Base-by-base conservation (phyloP, 2,329 filamentous ascomycete genomes). In the Nothophoma quercina region DNA sequence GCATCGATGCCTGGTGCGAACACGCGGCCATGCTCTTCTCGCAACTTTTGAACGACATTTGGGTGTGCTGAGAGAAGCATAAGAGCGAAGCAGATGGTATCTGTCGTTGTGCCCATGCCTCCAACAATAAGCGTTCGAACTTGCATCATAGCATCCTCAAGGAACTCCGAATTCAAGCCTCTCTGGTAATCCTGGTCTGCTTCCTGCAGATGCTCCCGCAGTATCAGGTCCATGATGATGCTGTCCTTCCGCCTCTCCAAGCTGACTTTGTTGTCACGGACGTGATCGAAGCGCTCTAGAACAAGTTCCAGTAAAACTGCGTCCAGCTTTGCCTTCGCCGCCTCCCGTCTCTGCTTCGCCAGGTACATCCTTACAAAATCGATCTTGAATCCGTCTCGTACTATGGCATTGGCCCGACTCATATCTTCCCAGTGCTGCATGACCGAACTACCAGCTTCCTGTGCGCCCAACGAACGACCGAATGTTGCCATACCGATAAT, bases 21-120 rank as follows among this genome's bases (percentile, higher is more conserved):
- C n/a, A 85, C 72, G 2, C 70, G 68, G 58, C 83, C 78, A 58
- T 83, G 81, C 63, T 87, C 84, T 18, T 73, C 65, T 19, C 75
- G 68, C 23, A 81, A 45, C 28, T 59, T 69, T 21, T 40, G 38
- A 10, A 72, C 53, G 10, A 68, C 48, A 3, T 65, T 62, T 10
- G 70, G 70, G 22, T 70, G 55, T 4, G 47, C 42, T 19, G 66
- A 70, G 10, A 74, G 60, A 15, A 69, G 46, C 69, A 72, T 70
- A 28, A 62, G 64, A 10, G 46, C 51, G 38, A 69, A 74, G 38
- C 61, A 67, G n/a, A 71, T 25, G 2, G 65, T 64, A 26, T 67
- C 70, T 3, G 68, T 68, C 3, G 74, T 78, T 2, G 78, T 80
- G 19, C 78, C 76, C 39, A 76, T 75, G 1, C 77, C 78, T 7